A percentile compares a stretch with the other conserved stretches of the same genome.
These are phyloP conservation scores for Picochlorum sp. DNA, from an alignment of 139 green algal genomes.

Conservation along the genomic window DNA sequence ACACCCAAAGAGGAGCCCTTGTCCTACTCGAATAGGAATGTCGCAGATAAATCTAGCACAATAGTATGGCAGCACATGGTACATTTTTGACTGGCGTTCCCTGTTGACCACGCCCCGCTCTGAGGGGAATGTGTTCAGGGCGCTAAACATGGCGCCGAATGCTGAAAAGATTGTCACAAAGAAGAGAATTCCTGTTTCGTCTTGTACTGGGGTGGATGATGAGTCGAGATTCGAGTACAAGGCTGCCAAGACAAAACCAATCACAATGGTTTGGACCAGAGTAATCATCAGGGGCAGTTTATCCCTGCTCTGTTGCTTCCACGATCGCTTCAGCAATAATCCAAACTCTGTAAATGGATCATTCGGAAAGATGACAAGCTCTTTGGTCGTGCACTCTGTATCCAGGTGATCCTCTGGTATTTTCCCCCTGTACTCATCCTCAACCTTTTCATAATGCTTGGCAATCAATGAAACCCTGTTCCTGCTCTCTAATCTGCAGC, in stretches of 20 bases:
- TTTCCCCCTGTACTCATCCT: background rate
- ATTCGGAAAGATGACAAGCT: slow-evolving; percentile 14
- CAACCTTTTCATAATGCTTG: slow-evolving; percentile 5
- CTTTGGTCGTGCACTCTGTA: background rate
- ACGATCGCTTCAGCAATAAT: slow-evolving; percentile 11
- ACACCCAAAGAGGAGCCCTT: slow-evolving; percentile 5
- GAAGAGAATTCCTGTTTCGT: slow-evolving; percentile 35
- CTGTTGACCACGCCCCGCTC: slow-evolving; percentile 12
- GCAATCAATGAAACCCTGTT: slow-evolving; percentile 20
- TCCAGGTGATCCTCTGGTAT: background rate
- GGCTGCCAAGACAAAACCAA: slow-evolving; percentile 28
- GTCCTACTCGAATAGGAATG: slow-evolving; percentile 26
- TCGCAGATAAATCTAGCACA: slow-evolving; percentile 36
- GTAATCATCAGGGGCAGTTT: slow-evolving; percentile 13
- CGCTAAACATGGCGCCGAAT: slow-evolving; percentile 20
- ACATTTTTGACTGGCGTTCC: slow-evolving; percentile 29
- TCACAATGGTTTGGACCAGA: slow-evolving; percentile 17
- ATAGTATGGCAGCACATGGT: slow-evolving; percentile 47
- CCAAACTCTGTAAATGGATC: slow-evolving; percentile 12
- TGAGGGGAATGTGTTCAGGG: slow-evolving; percentile 33
- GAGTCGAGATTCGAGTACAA: slow-evolving; percentile 34
- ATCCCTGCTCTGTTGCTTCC: slow-evolving; percentile 2
- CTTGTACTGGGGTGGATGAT: slow-evolving; percentile 10
- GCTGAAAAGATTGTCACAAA: slow-evolving; percentile 23
- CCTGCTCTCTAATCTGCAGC: slow-evolving; percentile 8